Conservation (phyloP, 2,329 filamentous ascomycete species). For the Thermochaetoides dissita region DNA sequence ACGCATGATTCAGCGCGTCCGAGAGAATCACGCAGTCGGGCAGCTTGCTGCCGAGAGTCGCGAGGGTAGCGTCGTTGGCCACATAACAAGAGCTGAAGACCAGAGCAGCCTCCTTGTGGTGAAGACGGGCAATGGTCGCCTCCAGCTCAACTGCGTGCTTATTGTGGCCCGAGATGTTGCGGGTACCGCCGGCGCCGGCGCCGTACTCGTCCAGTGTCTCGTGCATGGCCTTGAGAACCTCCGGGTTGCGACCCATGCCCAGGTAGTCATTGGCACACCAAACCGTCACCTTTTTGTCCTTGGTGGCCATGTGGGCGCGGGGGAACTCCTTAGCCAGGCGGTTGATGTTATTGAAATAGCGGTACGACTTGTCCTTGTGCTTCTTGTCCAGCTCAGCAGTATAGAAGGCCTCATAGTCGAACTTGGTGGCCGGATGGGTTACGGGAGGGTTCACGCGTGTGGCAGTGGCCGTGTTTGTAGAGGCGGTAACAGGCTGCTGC, state of each 20-base stretch:
- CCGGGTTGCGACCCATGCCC: conserved; percentile 85
- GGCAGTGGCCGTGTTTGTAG: conserved; percentile 16
- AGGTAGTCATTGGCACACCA: conserved; percentile 99
- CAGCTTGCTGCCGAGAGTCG: conserved; percentile 91
- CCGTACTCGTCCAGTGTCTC: conserved; percentile 89
- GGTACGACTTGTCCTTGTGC: conserved; percentile 98
- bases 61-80: conserved; percentile 91
- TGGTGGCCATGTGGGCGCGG: conserved; percentile 74
- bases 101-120: conserved; percentile 80
- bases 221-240: conserved; percentile 85
- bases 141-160: conserved; percentile 82
- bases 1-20: conserved; percentile 93
- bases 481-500: conserved; percentile 9
- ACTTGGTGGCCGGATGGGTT: conserved; percentile 39
- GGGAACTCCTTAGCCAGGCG: conserved; percentile 92
- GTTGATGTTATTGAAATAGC: conserved; percentile 99
- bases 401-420: conserved; percentile 89
- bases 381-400: conserved; percentile 85
- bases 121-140: conserved; percentile 67
- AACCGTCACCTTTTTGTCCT: conserved; percentile 79
- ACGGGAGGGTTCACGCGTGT: conserved; percentile 14
- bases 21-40: conserved; percentile 96
- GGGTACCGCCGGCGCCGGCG: conserved; percentile 83
- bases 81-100: conserved; percentile 98
- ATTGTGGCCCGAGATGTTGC: conserved; percentile 97